These are phyloP conservation scores for Nothophytophthora sp. DNA, from an alignment of 352 stramenopile species.

Conservation along the genomic window DNA sequence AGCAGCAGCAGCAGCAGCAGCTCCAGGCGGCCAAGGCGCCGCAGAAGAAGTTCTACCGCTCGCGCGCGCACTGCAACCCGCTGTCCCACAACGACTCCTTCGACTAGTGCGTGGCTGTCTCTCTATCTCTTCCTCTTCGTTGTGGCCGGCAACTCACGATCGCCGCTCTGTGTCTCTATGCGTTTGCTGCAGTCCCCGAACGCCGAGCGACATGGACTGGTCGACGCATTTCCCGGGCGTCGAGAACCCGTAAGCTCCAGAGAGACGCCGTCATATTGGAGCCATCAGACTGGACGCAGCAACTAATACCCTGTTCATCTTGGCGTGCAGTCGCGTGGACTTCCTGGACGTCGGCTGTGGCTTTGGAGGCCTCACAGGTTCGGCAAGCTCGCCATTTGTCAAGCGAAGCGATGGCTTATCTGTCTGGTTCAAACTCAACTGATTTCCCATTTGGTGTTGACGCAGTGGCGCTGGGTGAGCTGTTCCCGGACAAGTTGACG, in stretches of 20 bases:
- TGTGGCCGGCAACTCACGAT: neutral
- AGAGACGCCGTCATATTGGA: too few species aligned
- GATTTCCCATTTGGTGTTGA: too few species aligned
- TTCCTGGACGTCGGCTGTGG: constrained; percentile 98
- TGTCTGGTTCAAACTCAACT: neutral
- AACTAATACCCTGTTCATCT: constrained; percentile 1
- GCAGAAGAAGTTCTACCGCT: constrained; percentile 98
- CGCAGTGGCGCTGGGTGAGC: constrained; percentile 86
- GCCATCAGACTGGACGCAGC: too few species aligned
- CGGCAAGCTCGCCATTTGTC: neutral
- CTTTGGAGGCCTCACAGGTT: constrained; percentile 96
- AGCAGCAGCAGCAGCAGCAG: constrained; percentile 26
- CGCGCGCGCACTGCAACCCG: constrained; percentile 96
- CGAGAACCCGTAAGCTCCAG: constrained; percentile 70
- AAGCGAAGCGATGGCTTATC: too few species aligned
- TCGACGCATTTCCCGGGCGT: constrained; percentile 91
- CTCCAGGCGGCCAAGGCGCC: constrained; percentile 50
- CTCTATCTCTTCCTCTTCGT: neutral
- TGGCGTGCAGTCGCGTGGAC: constrained; percentile 71
- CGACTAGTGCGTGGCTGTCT: constrained; percentile 76
- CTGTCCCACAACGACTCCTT: constrained; percentile 97
- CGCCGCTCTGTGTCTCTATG: neutral
- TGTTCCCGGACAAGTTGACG: constrained; percentile 94
- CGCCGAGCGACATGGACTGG: constrained; percentile 93
- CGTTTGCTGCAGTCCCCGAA: constrained; percentile 55